Percentiles rank a stretch among this genome's conserved stretches.
These are phyloP conservation scores for Aspergillus sclerotioniger DNA, from an alignment of 495 filamentous ascomycete genomes.

Conservation along the genomic window DNA sequence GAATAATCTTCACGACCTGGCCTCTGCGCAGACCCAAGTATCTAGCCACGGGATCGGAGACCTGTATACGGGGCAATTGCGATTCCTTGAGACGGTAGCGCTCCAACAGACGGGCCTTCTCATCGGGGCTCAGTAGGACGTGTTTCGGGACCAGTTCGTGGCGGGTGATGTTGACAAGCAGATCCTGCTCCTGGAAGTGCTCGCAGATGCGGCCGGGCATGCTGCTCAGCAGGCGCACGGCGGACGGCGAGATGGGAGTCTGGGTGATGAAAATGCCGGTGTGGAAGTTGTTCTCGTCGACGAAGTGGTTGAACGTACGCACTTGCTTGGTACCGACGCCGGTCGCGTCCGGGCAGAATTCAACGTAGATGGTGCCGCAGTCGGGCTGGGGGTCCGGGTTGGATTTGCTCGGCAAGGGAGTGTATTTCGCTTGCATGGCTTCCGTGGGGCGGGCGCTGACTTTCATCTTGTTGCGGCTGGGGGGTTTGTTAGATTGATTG, in stretches of 20 bases:
- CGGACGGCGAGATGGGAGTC: slow-evolving; percentile 77
- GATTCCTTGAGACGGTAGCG: slow-evolving; percentile 96
- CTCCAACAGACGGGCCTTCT: slow-evolving; percentile 79
- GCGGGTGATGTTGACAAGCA: slow-evolving; percentile 96
- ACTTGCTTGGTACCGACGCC: slow-evolving; percentile 86
- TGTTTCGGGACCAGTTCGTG: slow-evolving; percentile 97
- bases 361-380: slow-evolving; percentile 87
- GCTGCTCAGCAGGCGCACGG: slow-evolving; percentile 66
- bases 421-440: slow-evolving; percentile 81
- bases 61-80: slow-evolving; percentile 88
- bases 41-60: slow-evolving; percentile 85
- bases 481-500: background rate
- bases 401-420: slow-evolving; percentile 57
- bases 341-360: slow-evolving; percentile 74
- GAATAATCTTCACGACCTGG: slow-evolving; percentile 97
- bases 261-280: slow-evolving; percentile 86
- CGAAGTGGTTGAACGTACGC: slow-evolving; percentile 79
- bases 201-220: slow-evolving; percentile 79
- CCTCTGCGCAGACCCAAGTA: slow-evolving; percentile 90
- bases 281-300: slow-evolving; percentile 72
- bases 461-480: slow-evolving; percentile 76
- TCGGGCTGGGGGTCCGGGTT: slow-evolving; percentile 66
- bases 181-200: slow-evolving; percentile 90
- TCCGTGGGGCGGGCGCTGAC: slow-evolving; percentile 81
- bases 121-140: slow-evolving; percentile 81